Evolutionary conservation across 768 basidiomycete genomes (phyloP), one percentile per base, ranked within the genome.

Genomic region (Paxillus ammoniavirescens): DNA sequence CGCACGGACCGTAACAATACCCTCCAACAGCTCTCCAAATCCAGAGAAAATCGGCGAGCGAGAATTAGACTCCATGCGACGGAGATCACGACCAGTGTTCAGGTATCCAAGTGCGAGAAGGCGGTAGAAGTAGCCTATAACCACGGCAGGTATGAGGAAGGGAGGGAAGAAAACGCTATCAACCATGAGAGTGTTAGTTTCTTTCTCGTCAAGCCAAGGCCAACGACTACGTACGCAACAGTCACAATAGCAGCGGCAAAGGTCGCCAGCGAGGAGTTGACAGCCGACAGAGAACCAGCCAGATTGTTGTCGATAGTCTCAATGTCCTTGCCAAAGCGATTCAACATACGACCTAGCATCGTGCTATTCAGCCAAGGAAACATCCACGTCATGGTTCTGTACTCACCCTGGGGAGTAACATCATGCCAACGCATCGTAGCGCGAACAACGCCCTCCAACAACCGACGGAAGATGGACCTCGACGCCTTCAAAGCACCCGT

Each of bases 1-100:
- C 0, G 94, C 94, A 52, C 94, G 82, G 40, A 96, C 89, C 5
- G 93, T 93, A n/a, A 93, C 89, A 42, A 95, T 90, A 21, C 93
- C 93, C 48, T 93, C 89, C 17, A 96, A 69, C 9, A 94, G 70
- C 63, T 93, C 91, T 12, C 82, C 82, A 58, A 92, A 93, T 51
- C 86, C 88, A 7, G 87, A 87, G 70, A 87, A 91, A 56, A 92
- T 91, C 0, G 92, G 89, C 0, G 88, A 90, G 12, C 91, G 78
- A 1, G 87, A 82, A 61, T 91, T 95, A 1, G 91, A 91, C 67
- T 96, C 94, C 85, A 97, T 91, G 17, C 94, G 80, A 53, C 92
- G 81, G 17, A 96, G 73, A 63, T 94, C 92, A 42, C 93, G 82
- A 0, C 91, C 89, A 1, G 89, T 90, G 61, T 84, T 84, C 49